Conservation (phyloP, 176 grass and related monocot species). For the Musa beccarii region DNA sequence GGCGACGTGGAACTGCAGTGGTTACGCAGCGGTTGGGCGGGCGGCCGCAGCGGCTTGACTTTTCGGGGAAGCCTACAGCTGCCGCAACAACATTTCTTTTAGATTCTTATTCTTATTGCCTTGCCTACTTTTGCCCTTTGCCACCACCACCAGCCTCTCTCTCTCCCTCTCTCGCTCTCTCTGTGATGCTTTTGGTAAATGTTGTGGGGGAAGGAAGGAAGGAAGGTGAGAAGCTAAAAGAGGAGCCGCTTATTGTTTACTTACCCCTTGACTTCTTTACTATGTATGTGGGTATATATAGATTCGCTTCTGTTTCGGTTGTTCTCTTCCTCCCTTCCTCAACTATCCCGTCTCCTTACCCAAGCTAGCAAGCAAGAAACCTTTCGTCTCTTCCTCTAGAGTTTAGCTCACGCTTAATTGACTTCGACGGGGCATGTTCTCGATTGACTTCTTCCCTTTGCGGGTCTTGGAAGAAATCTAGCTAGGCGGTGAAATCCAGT, state of each 20-base stretch:
- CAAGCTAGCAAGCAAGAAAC: slow-evolving; percentile 1
- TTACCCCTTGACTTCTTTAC: neutral
- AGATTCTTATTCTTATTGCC: neutral
- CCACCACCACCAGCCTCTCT: neutral
- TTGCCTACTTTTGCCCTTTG: neutral
- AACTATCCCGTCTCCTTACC: neutral
- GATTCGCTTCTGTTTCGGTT: neutral
- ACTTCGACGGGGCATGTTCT: neutral
- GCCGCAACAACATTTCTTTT: neutral
- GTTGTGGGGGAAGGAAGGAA: neutral
- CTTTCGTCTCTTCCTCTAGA: neutral
- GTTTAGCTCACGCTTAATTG: neutral
- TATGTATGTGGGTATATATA: neutral
- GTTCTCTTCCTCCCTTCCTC: neutral
- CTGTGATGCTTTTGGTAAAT: neutral
- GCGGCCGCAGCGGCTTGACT: neutral
- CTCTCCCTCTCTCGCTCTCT: neutral
- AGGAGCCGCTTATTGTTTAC: neutral
- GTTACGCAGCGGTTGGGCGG: slow-evolving; percentile 6
- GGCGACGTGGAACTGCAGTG: neutral
- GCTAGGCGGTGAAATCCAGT: neutral
- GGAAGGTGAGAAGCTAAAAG: neutral
- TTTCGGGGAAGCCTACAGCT: neutral
- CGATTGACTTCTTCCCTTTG: neutral
- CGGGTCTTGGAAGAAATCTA: neutral